These are phyloP conservation scores for Limonium bicolor DNA, from an alignment of 148 eudicot species.

Conservation along the genomic window DNA sequence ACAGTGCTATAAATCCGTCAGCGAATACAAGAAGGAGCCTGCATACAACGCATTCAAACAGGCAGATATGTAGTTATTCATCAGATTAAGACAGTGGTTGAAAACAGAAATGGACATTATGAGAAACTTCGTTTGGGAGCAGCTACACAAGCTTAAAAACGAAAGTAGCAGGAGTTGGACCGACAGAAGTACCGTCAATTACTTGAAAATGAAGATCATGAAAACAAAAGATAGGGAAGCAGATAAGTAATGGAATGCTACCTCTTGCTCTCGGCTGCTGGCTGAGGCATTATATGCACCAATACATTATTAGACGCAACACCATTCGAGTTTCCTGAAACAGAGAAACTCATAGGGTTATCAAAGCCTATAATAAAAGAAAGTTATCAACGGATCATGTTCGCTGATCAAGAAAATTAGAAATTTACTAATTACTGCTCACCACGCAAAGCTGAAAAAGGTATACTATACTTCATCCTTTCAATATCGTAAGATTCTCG, in stretches of 20 bases:
- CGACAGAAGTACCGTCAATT: background rate
- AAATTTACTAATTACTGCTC: slow-evolving; percentile 8
- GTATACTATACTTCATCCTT: slow-evolving; percentile 67
- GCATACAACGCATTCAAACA: slow-evolving; percentile 12
- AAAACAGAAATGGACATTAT: no score
- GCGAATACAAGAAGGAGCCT: slow-evolving; percentile 67
- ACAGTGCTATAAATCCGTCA: slow-evolving; percentile 66
- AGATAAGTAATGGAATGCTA: slow-evolving; percentile 4
- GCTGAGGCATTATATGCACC: slow-evolving; percentile 61
- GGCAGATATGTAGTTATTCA: background rate
- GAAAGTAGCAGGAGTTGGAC: no score
- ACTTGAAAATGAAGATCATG: background rate
- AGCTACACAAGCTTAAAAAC: no score
- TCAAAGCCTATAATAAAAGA: background rate
- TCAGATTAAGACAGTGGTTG: background rate
- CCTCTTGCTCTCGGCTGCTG: slow-evolving; percentile 76
- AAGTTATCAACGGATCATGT: no score
- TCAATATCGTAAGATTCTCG: slow-evolving; percentile 25
- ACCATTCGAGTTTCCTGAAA: slow-evolving; percentile 38
- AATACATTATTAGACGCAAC: slow-evolving; percentile 34
- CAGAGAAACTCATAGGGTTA: background rate
- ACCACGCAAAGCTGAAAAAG: slow-evolving; percentile 69
- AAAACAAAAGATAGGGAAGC: background rate
- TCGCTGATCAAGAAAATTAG: background rate
- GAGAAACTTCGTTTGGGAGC: no score